Evolutionary conservation across 2,329 filamentous ascomycete genomes (phyloP), one percentile per base, ranked within the genome.

Genomic region (Fusarium decemcellulare): DNA sequence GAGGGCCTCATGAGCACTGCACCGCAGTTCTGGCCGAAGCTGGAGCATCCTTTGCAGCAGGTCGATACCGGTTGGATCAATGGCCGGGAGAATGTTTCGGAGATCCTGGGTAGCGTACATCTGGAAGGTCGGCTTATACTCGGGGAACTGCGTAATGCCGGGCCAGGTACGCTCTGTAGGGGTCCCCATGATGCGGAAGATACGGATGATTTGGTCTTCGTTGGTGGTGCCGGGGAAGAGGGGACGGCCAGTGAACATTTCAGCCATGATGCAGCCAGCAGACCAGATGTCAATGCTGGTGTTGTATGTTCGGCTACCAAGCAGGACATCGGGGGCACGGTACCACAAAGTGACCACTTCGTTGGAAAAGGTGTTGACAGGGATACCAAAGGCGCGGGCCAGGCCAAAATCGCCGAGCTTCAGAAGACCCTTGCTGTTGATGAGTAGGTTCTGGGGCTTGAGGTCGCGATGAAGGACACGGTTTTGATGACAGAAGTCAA

Each of bases 221-320:
- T 99, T 99, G 39, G 96, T 98, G 2, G 96, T 99, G 62, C 96
- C 96, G 0, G 96, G 96, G 83, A 99, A 99, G 8, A 99, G 87
- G 0, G 96, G 96, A 16, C 96, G 89, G 5, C 96, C 96, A 0
- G 95, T 98, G 81, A 97, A 98, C 94, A 99, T 98, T 82, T 99
- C 96, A 10, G 96, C 96, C 96, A 99, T 98, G 85, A 99, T 99
- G 81, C 96, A 99, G 60, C 96, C 96, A 8, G 96, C 96, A 8
- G 94, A 97, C 96, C 96, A 99, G 78, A 99, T 98, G 77, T 99
- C 96, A 80, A 99, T 98, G 82, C 94, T 97, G n/a, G 96, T 99
- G 82, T 97, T 99, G 84, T 99, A 99, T 23, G 96, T 98, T 71
- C 96, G 87, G 75, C 93, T 96, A 55, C 96, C 96, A 47, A 99